Base-by-base conservation (phyloP, 140 eudicot genomes). In the Senecio squalidus region DNA sequence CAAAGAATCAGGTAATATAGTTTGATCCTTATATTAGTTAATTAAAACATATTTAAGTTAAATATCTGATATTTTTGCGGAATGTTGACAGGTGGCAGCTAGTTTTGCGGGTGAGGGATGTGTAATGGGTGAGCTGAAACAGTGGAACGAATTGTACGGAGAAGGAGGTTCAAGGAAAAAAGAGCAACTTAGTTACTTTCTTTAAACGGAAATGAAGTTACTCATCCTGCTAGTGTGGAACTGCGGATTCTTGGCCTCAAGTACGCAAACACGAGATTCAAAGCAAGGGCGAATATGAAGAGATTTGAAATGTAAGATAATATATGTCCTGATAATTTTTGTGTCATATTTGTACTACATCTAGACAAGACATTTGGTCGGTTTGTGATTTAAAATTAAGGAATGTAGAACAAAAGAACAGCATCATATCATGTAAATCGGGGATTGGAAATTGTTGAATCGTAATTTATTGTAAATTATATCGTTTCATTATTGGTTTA, bases 121-220 rank as follows among this genome's bases (percentile, higher is more conserved):
- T 8, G 50, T 83, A 59, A 91, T 91, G 98, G 66, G 66, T 10
- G 98, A 91, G 76, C 86, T 91, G 58, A 79, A 84, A 80, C 96
- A 91, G 26, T 91, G 98, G 98, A 91, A 91, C 31, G 95, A 79
- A 3, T 79, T 86, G 59, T 91, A 81, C 33, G 98, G 96, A 55
- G 98, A 86, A 84, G 98, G 98, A 25, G 98, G 98, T 20, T 78
- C 96, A 25, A 86, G 98, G 72, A 91, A 91, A 81, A 86, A 81
- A 72, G 77, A 91, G 52, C 98, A 91, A 60, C 50, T 91, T 22
- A 71, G 78, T 69, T 91, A 91, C 79, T 91, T 91, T 82, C 88
- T 91, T 25, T 91, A 77, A 71, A 60, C 30, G 2, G 4, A 16
- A 30, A 54, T 30, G 18, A 25, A n/a, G n/a, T n/a, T n/a, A n/a